Base-by-base conservation (phyloP, 768 basidiomycete genomes). In the Mycena sanguinolenta region DNA sequence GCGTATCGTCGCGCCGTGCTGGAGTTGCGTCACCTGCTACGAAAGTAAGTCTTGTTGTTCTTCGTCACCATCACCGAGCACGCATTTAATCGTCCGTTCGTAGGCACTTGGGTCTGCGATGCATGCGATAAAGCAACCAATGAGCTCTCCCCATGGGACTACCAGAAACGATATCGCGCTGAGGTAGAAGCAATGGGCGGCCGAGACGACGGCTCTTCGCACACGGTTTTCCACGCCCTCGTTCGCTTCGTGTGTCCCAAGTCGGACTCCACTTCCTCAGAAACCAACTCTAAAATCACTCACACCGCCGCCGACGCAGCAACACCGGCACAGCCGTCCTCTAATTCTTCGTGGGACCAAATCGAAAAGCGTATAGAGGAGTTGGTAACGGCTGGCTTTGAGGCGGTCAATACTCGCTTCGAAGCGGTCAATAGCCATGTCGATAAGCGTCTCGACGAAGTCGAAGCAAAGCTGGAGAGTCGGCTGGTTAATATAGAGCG, bases 261-360 rank as follows among this genome's bases (percentile, higher is more conserved):
- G 25, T 28, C 10, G 16, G 39, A 39, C 14, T n/a, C n/a, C n/a
- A n/a, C n/a, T n/a, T n/a, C n/a, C n/a, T n/a, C n/a, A n/a, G n/a
- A n/a, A n/a, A n/a, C n/a, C n/a, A n/a, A n/a, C n/a, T n/a, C n/a
- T 14, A n/a, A 49, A 19, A 34, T 7, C 36, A 17, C 28, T 27
- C 21, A 6, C 58, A 27, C 50, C 9, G 9, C 52, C 5, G 8
- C n/a, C 54, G 55, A 36, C 12, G 23, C 55, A 3, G 6, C 55
- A 25, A 27, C n/a, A 5, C 2, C 36, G 39, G 14, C 32, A 61
- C n/a, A n/a, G n/a, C n/a, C n/a, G n/a, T n/a, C n/a, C n/a, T n/a
- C n/a, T n/a, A n/a, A n/a, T n/a, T n/a, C n/a, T n/a, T n/a, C n/a
- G 28, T 71, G 70, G 69, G 69, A 65, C 23, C 55, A 44, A 7